These are phyloP conservation scores for Mycena citricolor DNA, from an alignment of 1,284 basidiomycete species.

Conservation along the genomic window DNA sequence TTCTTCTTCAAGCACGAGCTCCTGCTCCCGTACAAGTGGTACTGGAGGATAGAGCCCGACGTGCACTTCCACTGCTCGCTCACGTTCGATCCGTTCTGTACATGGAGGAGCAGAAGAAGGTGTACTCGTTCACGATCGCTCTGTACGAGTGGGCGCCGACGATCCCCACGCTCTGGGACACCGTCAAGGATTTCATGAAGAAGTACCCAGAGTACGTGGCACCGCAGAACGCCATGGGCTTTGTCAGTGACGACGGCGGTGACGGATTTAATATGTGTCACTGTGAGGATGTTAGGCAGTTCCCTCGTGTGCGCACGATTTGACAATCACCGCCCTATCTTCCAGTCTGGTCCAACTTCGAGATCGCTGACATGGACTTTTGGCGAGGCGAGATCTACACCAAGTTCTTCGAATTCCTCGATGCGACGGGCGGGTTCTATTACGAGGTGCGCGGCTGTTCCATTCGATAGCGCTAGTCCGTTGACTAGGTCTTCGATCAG, in stretches of 20 bases:
- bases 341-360: conserved; percentile 69
- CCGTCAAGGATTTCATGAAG: conserved; percentile 27
- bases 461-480: neutral
- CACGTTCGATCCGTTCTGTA: conserved; percentile 72
- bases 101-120: conserved; percentile 71
- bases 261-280: conserved; percentile 70
- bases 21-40: conserved; percentile 63
- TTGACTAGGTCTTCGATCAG: conserved; percentile 27
- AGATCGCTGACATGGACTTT: conserved; percentile 68
- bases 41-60: conserved; percentile 64
- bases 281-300: conserved; percentile 42
- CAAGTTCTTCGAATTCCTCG: conserved; percentile 70
- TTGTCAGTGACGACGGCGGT: conserved; percentile 64
- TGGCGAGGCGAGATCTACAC: conserved; percentile 66
- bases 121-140: conserved; percentile 69
- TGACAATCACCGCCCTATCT: neutral
- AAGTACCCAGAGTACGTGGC: conserved; percentile 59
- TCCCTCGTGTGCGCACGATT: neutral
- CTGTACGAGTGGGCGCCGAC: conserved; percentile 75
- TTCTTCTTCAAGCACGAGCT: conserved; percentile 69
- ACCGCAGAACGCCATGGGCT: conserved; percentile 59
- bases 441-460: conserved; percentile 49
- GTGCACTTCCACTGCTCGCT: conserved; percentile 76
- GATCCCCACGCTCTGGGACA: conserved; percentile 68
- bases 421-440: conserved; percentile 69